Evolutionary conservation across 169 alveolate species (phyloP).

Genomic region (Plasmodium ovale): DNA sequence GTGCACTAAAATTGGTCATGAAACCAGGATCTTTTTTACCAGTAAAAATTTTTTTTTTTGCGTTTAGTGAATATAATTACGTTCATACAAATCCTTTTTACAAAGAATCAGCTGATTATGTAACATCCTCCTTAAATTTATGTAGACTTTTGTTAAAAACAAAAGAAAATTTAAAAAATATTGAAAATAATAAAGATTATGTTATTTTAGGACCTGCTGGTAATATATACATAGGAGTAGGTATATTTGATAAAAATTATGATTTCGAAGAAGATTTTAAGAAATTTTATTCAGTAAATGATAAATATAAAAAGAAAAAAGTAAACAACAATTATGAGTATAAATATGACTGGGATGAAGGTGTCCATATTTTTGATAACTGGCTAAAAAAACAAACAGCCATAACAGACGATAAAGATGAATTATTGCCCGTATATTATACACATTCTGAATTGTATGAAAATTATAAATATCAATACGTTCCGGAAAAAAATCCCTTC

Average conservation of each 20-base stretch:
- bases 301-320: conserved; percentile 57
- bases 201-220: conserved; percentile 91
- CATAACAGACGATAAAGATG: conserved; percentile 85
- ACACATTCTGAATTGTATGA: conserved; percentile 88
- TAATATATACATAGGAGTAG: conserved; percentile 88
- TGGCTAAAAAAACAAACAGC: conserved; percentile 90
- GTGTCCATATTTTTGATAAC: conserved; percentile 86
- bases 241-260: conserved; percentile 82
- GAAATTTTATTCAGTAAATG: conserved; percentile 74
- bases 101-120: conserved; percentile 86
- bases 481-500: conserved; percentile 88
- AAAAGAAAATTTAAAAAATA: conserved; percentile 14
- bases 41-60: conserved; percentile 83
- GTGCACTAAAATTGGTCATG: conserved; percentile 85
- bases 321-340: conserved; percentile 38
- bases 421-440: conserved; percentile 72
- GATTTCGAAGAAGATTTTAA: conserved; percentile 72
- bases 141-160: conserved; percentile 77
- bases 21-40: conserved; percentile 91
- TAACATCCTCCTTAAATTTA: conserved; percentile 80
- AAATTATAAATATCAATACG: conserved; percentile 85
- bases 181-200: conserved; percentile 85
- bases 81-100: conserved; percentile 83
- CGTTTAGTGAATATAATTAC: conserved; percentile 84
- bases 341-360: conserved; percentile 91